Conservation (phyloP, 164 flowering plant genomes). For the Malania oleifera region DNA sequence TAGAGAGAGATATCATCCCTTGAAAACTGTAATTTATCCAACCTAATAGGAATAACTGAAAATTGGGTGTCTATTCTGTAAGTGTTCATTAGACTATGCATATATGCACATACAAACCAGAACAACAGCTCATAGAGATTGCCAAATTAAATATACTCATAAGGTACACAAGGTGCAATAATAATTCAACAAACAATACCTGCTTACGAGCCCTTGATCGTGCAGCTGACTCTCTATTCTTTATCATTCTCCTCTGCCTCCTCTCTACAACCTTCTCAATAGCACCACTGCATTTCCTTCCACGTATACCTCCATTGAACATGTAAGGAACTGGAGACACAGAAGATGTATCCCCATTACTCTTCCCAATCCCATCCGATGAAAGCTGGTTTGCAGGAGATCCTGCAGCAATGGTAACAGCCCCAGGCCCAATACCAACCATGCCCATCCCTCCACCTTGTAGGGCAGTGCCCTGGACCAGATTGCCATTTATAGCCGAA, state of each 20-base stretch:
- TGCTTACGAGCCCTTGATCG: slow-evolving; percentile 71
- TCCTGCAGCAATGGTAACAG: slow-evolving; percentile 33
- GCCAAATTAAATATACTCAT: too few species aligned
- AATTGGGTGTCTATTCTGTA: too few species aligned
- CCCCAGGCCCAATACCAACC: slow-evolving; percentile 52
- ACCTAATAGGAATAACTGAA: too few species aligned
- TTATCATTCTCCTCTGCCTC: slow-evolving; percentile 68
- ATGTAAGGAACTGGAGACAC: slow-evolving; percentile 74
- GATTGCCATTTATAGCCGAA: slow-evolving; percentile 27
- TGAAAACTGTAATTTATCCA: too few species aligned
- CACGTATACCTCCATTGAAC: slow-evolving; percentile 61
- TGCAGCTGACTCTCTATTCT: slow-evolving; percentile 70
- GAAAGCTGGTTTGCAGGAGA: slow-evolving; percentile 69
- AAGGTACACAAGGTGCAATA: too few species aligned
- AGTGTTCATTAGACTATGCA: too few species aligned
- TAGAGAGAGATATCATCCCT: too few species aligned
- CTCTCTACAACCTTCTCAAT: slow-evolving; percentile 67
- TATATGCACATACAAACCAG: too few species aligned
- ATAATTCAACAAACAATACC: slow-evolving; percentile 21
- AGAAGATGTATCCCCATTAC: slow-evolving; percentile 73
- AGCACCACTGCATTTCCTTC: slow-evolving; percentile 38
- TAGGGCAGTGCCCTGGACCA: slow-evolving; percentile 33
- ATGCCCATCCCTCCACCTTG: slow-evolving; percentile 53
- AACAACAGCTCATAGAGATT: too few species aligned
- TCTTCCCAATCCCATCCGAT: slow-evolving; percentile 67